Percentiles rank a stretch among this genome's conserved stretches.
Conservation (phyloP, 2,329 filamentous ascomycete species). For the Ambrosiella cleistominuta region DNA sequence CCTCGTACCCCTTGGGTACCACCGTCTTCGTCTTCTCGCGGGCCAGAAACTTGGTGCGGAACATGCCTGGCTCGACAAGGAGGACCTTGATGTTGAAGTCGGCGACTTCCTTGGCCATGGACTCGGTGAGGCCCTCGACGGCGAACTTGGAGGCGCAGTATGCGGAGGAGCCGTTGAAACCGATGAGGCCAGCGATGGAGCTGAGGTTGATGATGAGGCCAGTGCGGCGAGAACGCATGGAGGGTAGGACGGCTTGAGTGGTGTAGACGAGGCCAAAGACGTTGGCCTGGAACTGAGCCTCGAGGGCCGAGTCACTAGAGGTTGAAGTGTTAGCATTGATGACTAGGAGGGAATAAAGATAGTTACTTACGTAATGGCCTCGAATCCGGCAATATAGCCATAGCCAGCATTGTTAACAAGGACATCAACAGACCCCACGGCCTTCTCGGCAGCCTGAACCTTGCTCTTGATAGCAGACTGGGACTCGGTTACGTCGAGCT, state of each 20-base stretch:
- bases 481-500: slow-evolving; percentile 25
- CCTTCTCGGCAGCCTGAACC: slow-evolving; percentile 21
- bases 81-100: slow-evolving; percentile 28
- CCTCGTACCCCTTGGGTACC: slow-evolving; percentile 17
- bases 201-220: slow-evolving; percentile 31
- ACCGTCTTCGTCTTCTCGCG: slow-evolving; percentile 13
- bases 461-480: slow-evolving; percentile 20
- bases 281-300: slow-evolving; percentile 28
- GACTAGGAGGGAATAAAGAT: background rate
- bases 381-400: slow-evolving; percentile 25
- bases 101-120: slow-evolving; percentile 25
- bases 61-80: slow-evolving; percentile 34
- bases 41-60: slow-evolving; percentile 31
- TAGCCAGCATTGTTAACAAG: slow-evolving; percentile 31
- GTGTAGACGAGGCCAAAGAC: slow-evolving; percentile 31
- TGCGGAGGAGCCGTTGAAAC: slow-evolving; percentile 23
- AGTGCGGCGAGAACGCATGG: slow-evolving; percentile 24
- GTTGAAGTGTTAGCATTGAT: background rate
- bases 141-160: slow-evolving; percentile 30
- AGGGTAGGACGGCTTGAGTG: slow-evolving; percentile 29
- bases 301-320: slow-evolving; percentile 22
- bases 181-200: slow-evolving; percentile 27
- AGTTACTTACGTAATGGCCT: slow-evolving; percentile 19
- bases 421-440: slow-evolving; percentile 26
- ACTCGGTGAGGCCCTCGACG: slow-evolving; percentile 27